Base-by-base conservation (phyloP, 148 eudicot genomes). In the Rhododendron ferrugineum region DNA sequence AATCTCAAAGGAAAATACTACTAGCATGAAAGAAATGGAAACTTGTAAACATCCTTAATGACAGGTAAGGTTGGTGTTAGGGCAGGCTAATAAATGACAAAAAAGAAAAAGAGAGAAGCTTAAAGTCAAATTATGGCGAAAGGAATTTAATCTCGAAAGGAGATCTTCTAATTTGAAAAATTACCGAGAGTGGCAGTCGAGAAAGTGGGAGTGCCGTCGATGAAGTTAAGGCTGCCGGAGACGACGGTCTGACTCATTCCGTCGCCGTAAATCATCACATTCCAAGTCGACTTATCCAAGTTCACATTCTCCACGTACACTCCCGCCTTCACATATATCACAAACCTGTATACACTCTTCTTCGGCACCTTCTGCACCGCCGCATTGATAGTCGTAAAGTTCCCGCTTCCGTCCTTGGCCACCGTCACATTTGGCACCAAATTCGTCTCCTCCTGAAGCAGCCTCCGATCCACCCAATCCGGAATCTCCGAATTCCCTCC, bases 191-290 rank as follows among this genome's bases (percentile, higher is more conserved):
- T 93, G 54, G 95, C 94, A 0, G 95, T 91, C 44, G 84, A 58
- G 81, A 94, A 93, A 4, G 97, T 94, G 0, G 94, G 91, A 11
- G 90, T 90, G n/a, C 92, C 92, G 58, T 94, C 95, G 50, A 87
- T 22, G 66, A 88, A 90, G 84, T 91, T 93, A 54, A 77, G 26
- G 83, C 85, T 83, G 72, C 92, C 95, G 84, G 93, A 89, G 86
- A 94, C 73, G 40, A 93, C 86, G 34, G 93, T 92, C 64, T 82
- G 74, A 1, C 40, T 79, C 85, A 88, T 91, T 11, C 97, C 97
- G 77, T 93, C 97, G 0, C 97, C 97, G 78, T 92, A 92, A 37
- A 94, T 91, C 95, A 93, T 91, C 49, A 94, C 93, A 83, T 94
- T 92, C 90, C 92, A 89, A 18, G 78, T 52, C 0, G 89, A 79